Evolutionary conservation across 2,329 filamentous ascomycete species (phyloP), one percentile per base, ranked within the genome.

Genomic region (Colletotrichum sp.): DNA sequence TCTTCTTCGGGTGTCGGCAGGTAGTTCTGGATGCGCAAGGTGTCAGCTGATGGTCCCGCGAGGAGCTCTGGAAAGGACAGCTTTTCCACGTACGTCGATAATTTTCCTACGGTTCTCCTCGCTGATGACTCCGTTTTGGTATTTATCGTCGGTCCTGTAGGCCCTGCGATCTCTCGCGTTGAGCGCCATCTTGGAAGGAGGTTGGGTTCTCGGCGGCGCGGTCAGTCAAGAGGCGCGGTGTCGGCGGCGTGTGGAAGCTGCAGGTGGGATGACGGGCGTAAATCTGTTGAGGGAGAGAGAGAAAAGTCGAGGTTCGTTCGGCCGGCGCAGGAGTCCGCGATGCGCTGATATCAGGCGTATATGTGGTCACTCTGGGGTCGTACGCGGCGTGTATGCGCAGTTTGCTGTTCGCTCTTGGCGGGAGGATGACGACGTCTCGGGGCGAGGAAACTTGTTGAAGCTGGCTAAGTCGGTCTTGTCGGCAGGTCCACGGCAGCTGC

Each of bases 131-230:
- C 67, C 80, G 70, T 87, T 85, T 22, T 80, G 71, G 8, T 80
- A 72, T 59, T 78, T 78, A 65, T 87, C 86, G 75, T 88, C 86
- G 77, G 83, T 82, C 71, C 86, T 81, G 76, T 88, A 88, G 68
- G 82, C 81, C 80, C 82, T 81, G 73, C 83, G 85, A 77, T 85
- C 86, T 77, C 82, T 81, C 55, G 79, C 64, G 39, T 55, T 77
- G 39, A 78, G 52, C 27, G 82, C 83, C 78, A 87, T 82, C 34
- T 39, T 81, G 81, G 70, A 15, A 36, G n/a, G 22, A 12, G 22
- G n/a, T 25, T 63, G 63, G 44, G 30, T 61, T 66, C 67, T 68
- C 29, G 12, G 32, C 62, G 59, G 49, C 32, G 71, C 62, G 75
- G 27, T 76, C 44, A 29, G 44, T 78, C 75, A 55, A 57, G 25